A percentile compares a stretch with the other conserved stretches of the same genome.
phyloP scores from a whole-genome alignment of 2,329 filamentous ascomycete species.

The Aspergillus sp. region DNA sequence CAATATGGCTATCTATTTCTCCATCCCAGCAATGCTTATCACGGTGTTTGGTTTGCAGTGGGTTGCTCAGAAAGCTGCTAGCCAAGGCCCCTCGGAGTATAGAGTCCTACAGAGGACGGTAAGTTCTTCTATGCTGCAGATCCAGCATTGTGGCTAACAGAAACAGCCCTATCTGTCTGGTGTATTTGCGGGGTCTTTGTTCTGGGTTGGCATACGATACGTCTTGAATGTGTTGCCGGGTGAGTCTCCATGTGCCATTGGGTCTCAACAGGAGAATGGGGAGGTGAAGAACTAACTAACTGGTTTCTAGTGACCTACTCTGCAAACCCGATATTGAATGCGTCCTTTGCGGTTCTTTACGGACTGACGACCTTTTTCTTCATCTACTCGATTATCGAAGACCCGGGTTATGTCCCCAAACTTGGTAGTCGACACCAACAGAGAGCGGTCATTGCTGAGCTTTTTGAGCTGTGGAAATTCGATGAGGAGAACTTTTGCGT shows the following conservation, averaged over 20 bases:
- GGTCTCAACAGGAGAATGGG: not conserved
- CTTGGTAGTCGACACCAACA: slow-evolving; percentile 82
- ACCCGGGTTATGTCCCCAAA: slow-evolving; percentile 91
- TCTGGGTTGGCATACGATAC: slow-evolving; percentile 72
- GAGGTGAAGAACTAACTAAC: not conserved
- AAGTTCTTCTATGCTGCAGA: slow-evolving; percentile 22
- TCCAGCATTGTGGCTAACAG: not conserved
- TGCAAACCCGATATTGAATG: slow-evolving; percentile 63
- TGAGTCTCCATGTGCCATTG: slow-evolving; percentile 33
- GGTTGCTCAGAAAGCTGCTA: slow-evolving; percentile 66
- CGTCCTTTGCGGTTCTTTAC: slow-evolving; percentile 61
- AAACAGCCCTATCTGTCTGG: slow-evolving; percentile 78
- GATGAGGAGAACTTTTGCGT: slow-evolving; percentile 93
- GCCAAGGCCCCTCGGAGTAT: slow-evolving; percentile 80
- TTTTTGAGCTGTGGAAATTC: slow-evolving; percentile 78
- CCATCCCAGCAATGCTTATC: slow-evolving; percentile 61
- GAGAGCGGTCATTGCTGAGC: slow-evolving; percentile 77
- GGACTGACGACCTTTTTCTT: slow-evolving; percentile 77
- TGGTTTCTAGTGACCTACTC: slow-evolving; percentile 51
- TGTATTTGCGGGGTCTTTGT: slow-evolving; percentile 81
- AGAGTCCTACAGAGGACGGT: slow-evolving; percentile 83
- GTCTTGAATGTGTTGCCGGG: slow-evolving; percentile 63
- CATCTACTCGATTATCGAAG: slow-evolving; percentile 70
- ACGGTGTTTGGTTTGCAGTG: slow-evolving; percentile 63
- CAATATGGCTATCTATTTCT: slow-evolving; percentile 63